Base-by-base conservation (phyloP, 495 filamentous ascomycete genomes). In the Hypoxylon fuscum region DNA sequence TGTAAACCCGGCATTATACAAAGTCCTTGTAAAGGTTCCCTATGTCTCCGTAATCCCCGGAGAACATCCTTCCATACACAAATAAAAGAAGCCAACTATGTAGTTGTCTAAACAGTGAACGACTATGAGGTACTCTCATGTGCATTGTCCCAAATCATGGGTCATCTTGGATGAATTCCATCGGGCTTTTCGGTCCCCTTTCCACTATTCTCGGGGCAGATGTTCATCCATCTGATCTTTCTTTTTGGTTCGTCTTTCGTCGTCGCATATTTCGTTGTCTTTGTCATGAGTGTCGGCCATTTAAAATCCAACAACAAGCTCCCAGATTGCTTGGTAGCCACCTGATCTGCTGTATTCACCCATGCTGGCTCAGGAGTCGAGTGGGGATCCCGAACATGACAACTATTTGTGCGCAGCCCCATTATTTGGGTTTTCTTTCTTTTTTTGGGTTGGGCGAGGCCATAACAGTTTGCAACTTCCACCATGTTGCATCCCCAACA, bases 41-140 rank as follows among this genome's bases (percentile, higher is more conserved):
- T 52, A 56, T 48, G 21, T 51, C 43, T 52, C 41, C 51, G 15
- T 35, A 32, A 56, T 52, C 55, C 46, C 47, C 40, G 22, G 51
- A 32, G 53, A 61, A 23, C 35, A 53, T 34, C 17, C 25, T 29
- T 23, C 45, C 40, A 47, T n/a, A 53, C 20, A 61, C 27, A 58
- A 45, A 53, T 44, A 42, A 54, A 56, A 60, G 50, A 59, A 60
- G 56, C 41, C 51, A 45, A 55, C 35, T 57, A 45, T 34, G 34
- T 51, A 46, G 38, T 55, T 59, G 51, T 66, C 37, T 56, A 51
- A 47, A 52, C 35, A 57, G 62, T 34, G 46, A 61, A 61, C 34
- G 25, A 57, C 57, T 62, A 62, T 57, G 41, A n/a, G 46, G 51
- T 32, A 51, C 15, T 8, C 18, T 18, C 40, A 52, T 54, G 57